A percentile compares a stretch with the other conserved stretches of the same genome.
Conservation (phyloP, 83 land plant genomes). For the Isoetes engelmannii region DNA sequence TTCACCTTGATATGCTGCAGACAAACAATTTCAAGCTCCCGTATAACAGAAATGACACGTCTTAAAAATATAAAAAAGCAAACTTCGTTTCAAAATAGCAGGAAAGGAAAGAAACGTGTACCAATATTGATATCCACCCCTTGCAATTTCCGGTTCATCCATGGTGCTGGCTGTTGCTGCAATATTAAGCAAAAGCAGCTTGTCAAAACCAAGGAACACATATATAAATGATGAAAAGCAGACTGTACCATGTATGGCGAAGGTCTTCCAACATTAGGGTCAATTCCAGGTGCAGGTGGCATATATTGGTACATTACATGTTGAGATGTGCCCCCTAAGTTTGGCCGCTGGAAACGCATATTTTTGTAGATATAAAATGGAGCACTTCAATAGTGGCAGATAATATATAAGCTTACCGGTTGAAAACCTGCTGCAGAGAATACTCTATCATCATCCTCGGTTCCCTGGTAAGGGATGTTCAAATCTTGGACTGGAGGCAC, state of each 20-base stretch:
- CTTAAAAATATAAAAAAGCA: too few relatives aligned
- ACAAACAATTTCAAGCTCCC: too few relatives aligned
- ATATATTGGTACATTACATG: slow-evolving; percentile 50
- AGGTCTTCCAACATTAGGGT: slow-evolving; percentile 52
- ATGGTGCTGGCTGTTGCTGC: slow-evolving; percentile 58
- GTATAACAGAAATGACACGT: too few relatives aligned
- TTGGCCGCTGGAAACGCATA: slow-evolving; percentile 36
- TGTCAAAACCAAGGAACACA: too few relatives aligned
- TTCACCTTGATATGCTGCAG: too few relatives aligned
- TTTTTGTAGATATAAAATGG: not conserved
- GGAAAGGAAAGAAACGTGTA: slow-evolving; percentile 16
- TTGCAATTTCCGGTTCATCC: slow-evolving; percentile 28
- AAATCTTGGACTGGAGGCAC: slow-evolving; percentile 65
- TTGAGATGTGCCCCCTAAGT: slow-evolving; percentile 42
- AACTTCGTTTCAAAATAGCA: not conserved
- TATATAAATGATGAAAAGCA: too few relatives aligned
- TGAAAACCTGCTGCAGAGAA: slow-evolving; percentile 79
- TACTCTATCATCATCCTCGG: slow-evolving; percentile 87
- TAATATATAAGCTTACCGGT: slow-evolving; percentile 45
- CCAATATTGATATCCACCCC: slow-evolving; percentile 61
- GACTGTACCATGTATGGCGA: slow-evolving; percentile 57
- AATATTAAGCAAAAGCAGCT: too few relatives aligned
- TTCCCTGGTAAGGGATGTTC: slow-evolving; percentile 75
- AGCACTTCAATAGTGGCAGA: not conserved
- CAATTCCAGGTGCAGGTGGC: slow-evolving; percentile 47